phyloP scores from a whole-genome alignment of 192 early-diverging fungal genomes.

The Powellomyces hirtus region DNA sequence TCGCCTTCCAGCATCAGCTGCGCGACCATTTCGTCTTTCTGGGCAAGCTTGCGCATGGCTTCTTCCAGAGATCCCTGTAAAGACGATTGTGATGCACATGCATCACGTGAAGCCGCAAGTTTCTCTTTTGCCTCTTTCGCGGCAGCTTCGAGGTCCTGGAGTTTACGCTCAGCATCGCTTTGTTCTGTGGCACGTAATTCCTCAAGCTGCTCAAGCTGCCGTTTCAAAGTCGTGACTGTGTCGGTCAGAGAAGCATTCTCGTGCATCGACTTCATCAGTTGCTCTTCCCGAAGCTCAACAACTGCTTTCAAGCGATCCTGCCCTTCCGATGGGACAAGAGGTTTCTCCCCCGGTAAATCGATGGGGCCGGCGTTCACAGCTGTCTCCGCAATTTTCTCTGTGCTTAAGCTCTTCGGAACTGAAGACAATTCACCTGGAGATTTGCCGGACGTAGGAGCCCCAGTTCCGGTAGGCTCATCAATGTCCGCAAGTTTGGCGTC shows the following conservation, averaged over 20 bases:
- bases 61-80: conserved; percentile 30
- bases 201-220: conserved; percentile 26
- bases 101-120: not conserved
- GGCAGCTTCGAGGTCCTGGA: conserved; percentile 24
- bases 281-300: conserved; percentile 39
- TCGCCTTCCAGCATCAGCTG: conserved; percentile 55
- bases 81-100: not conserved
- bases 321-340: no score
- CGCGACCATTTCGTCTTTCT: conserved; percentile 38
- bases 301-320: conserved; percentile 1
- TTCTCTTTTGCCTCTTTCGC: not conserved
- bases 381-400: no score
- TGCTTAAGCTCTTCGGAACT: no score
- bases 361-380: no score
- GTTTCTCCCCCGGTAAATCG: no score
- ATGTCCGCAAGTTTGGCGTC: no score
- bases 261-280: conserved; percentile 37
- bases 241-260: conserved; percentile 39
- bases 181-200: conserved; percentile 17
- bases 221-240: conserved; percentile 17
- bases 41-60: conserved; percentile 20
- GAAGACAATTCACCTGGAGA: no score
- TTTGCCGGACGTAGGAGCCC: no score
- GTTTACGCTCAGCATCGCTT: not conserved
- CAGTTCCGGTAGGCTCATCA: no score